Base-by-base conservation (phyloP, 2,329 filamentous ascomycete species). In the Escovopsis weberi region DNA sequence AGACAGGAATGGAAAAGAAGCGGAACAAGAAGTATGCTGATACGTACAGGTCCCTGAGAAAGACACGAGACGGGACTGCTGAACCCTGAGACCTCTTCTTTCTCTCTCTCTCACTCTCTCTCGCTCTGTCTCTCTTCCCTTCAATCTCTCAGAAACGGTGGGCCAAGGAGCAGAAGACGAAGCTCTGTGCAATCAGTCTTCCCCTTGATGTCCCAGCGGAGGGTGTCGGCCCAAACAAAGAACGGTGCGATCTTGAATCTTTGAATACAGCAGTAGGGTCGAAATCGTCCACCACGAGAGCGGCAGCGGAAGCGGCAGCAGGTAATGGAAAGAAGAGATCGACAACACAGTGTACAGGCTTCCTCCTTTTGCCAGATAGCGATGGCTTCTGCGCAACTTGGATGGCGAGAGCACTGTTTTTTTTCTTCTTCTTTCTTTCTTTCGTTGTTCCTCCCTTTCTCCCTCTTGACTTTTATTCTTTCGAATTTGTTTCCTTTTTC, bases 181-280 rank as follows among this genome's bases (percentile, higher is more conserved):
- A 76, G 74, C 74, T 78, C 74, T 77, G 63, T 78, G 70, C 74
- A 75, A 70, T 52, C 58, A 57, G 55, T 59, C 60, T 53, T 55
- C 49, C 45, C 36, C 18, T 39, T 48, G 40, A 44, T 39, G 35
- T 42, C 41, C 40, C 43, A 18, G 42, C 30, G 30, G 39, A 44
- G 40, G 40, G 23, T 42, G 37, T 47, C 45, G 38, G 47, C 43
- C 46, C 43, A 42, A 32, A 45, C 33, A 33, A 43, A 34, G 3
- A 7, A 32, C 28, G 28, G 28, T 7, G 28, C 28, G 28, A 32
- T 6, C 28, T 32, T 32, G 28, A 32, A 32, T 32, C 28, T 32
- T 19, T 18, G 35, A 23, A 23, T 37, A 32, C 28, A 37, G 35
- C 3, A 23, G 23, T 23, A 11, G 35, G 18, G 35, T 37, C 35